A percentile compares a stretch with the other conserved stretches of the same genome.
phyloP scores from a whole-genome alignment of 1,139 yeast species.

The Sugiyamaella novakii region DNA sequence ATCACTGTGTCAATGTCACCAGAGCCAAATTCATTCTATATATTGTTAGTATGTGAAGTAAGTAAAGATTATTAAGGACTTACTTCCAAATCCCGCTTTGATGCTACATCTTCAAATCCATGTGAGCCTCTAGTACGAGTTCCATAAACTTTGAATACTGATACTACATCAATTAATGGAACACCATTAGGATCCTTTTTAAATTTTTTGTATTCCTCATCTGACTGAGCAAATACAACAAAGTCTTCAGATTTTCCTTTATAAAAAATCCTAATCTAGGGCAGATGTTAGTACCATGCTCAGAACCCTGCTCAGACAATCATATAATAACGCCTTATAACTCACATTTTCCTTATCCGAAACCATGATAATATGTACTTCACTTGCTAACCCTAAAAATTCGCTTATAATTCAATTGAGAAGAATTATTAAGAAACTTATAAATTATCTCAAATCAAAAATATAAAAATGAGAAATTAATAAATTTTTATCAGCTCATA shows the following conservation, averaged over 20 bases:
- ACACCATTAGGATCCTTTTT: conserved; percentile 51
- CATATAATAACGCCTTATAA: too few relatives aligned
- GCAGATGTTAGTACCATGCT: conserved; percentile 1
- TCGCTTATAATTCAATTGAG: neutral
- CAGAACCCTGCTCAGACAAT: too few relatives aligned
- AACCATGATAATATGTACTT: too few relatives aligned
- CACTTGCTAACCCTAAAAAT: neutral
- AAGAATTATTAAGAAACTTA: too few relatives aligned
- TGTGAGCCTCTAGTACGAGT: conserved; percentile 61
- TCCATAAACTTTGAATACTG: conserved; percentile 63
- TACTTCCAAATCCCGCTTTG: conserved; percentile 57
- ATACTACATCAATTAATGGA: conserved; percentile 67
- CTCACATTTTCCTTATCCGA: too few relatives aligned
- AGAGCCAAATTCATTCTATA: conserved; percentile 58
- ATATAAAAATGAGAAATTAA: neutral
- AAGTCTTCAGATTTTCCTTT: conserved; percentile 66
- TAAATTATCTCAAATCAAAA: neutral
- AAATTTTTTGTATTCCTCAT: conserved; percentile 53
- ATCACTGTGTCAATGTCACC: conserved; percentile 47
- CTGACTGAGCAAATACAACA: conserved; percentile 62
- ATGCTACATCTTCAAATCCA: conserved; percentile 73
- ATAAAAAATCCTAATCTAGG: conserved; percentile 50
- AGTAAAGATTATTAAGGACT: conserved; percentile 12
- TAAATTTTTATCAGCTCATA: conserved; percentile 1
- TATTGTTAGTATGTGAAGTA: conserved; percentile 3